phyloP scores from a whole-genome alignment of 2,329 filamentous ascomycete species.

The Talaromyces pinophilus region DNA sequence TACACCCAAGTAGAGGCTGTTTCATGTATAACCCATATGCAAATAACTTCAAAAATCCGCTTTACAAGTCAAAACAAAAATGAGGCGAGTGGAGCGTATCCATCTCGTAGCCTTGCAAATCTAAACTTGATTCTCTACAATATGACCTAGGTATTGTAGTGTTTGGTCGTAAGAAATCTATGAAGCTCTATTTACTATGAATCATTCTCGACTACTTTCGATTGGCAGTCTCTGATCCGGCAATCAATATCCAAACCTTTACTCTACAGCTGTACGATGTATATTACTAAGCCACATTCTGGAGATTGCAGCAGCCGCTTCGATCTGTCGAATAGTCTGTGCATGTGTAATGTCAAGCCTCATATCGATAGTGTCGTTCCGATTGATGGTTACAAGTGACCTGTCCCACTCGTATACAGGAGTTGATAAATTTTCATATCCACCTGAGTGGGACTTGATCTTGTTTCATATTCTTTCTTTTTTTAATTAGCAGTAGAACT shows the following conservation, averaged over 20 bases:
- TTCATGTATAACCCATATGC: constrained; percentile 1
- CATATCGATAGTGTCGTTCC: background rate
- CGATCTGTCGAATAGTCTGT: background rate
- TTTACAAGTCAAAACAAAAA: constrained; percentile 6
- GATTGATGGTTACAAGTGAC: background rate
- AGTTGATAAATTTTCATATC: background rate
- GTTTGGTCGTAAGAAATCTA: background rate
- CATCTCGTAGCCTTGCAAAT: background rate
- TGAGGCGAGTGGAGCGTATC: constrained; percentile 10
- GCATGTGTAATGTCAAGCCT: background rate
- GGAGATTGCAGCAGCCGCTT: background rate
- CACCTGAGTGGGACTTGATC: background rate
- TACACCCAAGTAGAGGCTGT: background rate
- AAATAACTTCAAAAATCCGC: constrained; percentile 4
- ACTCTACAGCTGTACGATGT: constrained; percentile 7
- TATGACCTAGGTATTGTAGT: background rate
- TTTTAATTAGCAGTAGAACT: too few relatives aligned
- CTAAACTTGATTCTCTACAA: too few relatives aligned
- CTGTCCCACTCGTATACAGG: background rate
- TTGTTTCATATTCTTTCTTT: constrained; percentile 5
- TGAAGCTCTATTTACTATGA: background rate
- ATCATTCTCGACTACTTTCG: background rate
- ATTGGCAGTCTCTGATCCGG: background rate
- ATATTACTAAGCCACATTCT: background rate
- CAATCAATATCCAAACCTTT: background rate